phyloP scores from a whole-genome alignment of 2,329 filamentous ascomycete species.

The Ceratocystiopsis brevicomis region DNA sequence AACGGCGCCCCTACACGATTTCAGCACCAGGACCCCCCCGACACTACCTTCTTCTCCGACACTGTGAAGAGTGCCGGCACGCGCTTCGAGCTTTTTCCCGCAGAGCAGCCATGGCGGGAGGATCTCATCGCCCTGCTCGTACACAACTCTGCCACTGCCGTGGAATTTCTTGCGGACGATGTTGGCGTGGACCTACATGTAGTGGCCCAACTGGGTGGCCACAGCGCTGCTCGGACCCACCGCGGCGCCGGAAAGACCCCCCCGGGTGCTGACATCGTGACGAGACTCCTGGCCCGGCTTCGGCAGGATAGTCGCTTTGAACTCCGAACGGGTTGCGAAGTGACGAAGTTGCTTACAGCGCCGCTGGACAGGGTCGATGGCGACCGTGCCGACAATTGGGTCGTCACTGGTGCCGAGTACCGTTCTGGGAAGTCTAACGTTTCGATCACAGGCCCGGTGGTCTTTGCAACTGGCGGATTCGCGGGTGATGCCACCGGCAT shows the following conservation, averaged over 20 bases:
- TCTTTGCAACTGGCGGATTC: slow-evolving; percentile 92
- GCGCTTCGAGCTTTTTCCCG: slow-evolving; percentile 15
- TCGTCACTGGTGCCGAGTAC: slow-evolving; percentile 71
- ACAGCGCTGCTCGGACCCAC: slow-evolving; percentile 92
- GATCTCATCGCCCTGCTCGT: slow-evolving; percentile 88
- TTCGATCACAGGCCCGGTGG: slow-evolving; percentile 63
- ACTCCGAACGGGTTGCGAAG: slow-evolving; percentile 31
- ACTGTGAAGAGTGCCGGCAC: slow-evolving; percentile 37
- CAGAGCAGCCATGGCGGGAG: slow-evolving; percentile 14
- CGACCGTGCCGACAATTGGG: no score
- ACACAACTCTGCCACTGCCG: slow-evolving; percentile 90
- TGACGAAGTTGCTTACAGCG: slow-evolving; percentile 27
- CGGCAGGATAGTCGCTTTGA: slow-evolving; percentile 26
- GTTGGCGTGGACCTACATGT: slow-evolving; percentile 96
- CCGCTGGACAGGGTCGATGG: neutral
- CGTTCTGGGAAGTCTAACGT: slow-evolving; percentile 56
- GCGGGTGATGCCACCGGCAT: slow-evolving; percentile 87
- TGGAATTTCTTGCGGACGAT: slow-evolving; percentile 96
- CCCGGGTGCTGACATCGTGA: slow-evolving; percentile 98
- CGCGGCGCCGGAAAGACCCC: slow-evolving; percentile 98
- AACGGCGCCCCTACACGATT: slow-evolving; percentile 88
- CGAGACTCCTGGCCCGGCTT: slow-evolving; percentile 45
- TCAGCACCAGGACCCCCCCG: slow-evolving; percentile 22
- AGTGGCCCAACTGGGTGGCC: slow-evolving; percentile 76
- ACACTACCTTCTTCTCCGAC: slow-evolving; percentile 31